A percentile compares a stretch with the other conserved stretches of the same genome.
Conservation (phyloP, 768 basidiomycete genomes). For the Boletus barrowsii region DNA sequence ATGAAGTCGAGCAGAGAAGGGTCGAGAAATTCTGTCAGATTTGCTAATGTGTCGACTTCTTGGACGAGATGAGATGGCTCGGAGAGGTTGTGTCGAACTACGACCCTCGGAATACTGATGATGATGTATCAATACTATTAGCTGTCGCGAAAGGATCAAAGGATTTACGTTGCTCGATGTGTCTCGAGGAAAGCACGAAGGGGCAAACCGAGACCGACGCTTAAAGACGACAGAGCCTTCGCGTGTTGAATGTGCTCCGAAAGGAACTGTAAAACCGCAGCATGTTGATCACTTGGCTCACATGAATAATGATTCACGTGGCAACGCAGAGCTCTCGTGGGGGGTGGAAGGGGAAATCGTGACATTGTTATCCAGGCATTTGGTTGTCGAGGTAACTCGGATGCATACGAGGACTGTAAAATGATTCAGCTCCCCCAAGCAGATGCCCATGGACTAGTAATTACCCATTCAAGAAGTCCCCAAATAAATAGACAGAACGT, state of each 20-base stretch:
- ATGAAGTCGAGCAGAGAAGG: constrained; percentile 25
- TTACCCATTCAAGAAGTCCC: constrained; percentile 26
- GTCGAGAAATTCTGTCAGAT: constrained; percentile 20
- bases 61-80: not conserved
- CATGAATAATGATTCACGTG: constrained; percentile 2
- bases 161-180: constrained; percentile 20
- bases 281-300: constrained; percentile 17
- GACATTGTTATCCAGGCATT: not conserved
- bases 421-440: constrained; percentile 4
- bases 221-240: constrained; percentile 23
- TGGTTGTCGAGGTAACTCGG: constrained; percentile 4
- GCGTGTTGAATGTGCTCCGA: constrained; percentile 29
- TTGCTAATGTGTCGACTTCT: constrained; percentile 12
- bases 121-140: not conserved
- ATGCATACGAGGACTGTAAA: constrained; percentile 14
- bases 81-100: not conserved
- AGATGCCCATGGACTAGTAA: not conserved
- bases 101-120: constrained; percentile 12
- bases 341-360: constrained; percentile 11
- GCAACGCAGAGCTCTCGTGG: constrained; percentile 2
- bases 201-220: constrained; percentile 15
- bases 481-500: constrained; percentile 21
- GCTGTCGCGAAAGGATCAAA: not conserved
- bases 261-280: constrained; percentile 24
- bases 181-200: constrained; percentile 22